Conservation (phyloP, 202 grass and related monocot species). For the Zoysia matrella region DNA sequence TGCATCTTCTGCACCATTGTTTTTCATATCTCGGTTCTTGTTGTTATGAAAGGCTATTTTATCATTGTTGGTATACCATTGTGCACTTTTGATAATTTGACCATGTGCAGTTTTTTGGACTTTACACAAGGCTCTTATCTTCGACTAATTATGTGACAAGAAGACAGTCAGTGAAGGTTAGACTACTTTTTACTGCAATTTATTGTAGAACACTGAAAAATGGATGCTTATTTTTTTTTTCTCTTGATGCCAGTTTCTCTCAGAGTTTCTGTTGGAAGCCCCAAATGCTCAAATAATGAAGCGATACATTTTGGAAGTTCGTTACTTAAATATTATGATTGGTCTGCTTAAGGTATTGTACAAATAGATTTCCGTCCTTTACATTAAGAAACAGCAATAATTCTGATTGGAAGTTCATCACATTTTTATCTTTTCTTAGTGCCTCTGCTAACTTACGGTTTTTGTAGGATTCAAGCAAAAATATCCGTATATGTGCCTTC, state of each 20-base stretch:
- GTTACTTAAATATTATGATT: slow-evolving; percentile 81
- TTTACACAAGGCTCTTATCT: slow-evolving; percentile 80
- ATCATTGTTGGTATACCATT: slow-evolving; percentile 16
- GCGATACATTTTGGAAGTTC: slow-evolving; percentile 91
- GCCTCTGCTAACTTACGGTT: slow-evolving; percentile 16
- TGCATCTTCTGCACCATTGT: neutral
- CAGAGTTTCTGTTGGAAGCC: slow-evolving; percentile 92
- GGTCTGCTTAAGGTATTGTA: slow-evolving; percentile 85
- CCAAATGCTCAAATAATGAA: slow-evolving; percentile 98
- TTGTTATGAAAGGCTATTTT: neutral
- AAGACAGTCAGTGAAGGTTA: slow-evolving; percentile 97
- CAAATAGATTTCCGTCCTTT: slow-evolving; percentile 36
- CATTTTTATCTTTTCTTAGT: slow-evolving; percentile 35
- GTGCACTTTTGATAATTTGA: slow-evolving; percentile 26
- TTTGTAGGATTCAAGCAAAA: slow-evolving; percentile 99
- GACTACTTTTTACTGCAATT: slow-evolving; percentile 35
- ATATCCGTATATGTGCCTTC: slow-evolving; percentile 94
- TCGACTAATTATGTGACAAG: slow-evolving; percentile 99
- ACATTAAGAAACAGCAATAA: slow-evolving; percentile 24
- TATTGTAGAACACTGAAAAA: slow-evolving; percentile 20
- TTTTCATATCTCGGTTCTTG: neutral
- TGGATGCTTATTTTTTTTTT: neutral
- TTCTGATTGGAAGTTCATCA: neutral
- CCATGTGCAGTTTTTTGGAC: slow-evolving; percentile 88
- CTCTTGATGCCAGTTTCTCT: slow-evolving; percentile 73